A percentile compares a stretch with the other conserved stretches of the same genome.
These are phyloP conservation scores for Sporothrix mexicana DNA, from an alignment of 2,329 filamentous ascomycete genomes.

Conservation along the genomic window DNA sequence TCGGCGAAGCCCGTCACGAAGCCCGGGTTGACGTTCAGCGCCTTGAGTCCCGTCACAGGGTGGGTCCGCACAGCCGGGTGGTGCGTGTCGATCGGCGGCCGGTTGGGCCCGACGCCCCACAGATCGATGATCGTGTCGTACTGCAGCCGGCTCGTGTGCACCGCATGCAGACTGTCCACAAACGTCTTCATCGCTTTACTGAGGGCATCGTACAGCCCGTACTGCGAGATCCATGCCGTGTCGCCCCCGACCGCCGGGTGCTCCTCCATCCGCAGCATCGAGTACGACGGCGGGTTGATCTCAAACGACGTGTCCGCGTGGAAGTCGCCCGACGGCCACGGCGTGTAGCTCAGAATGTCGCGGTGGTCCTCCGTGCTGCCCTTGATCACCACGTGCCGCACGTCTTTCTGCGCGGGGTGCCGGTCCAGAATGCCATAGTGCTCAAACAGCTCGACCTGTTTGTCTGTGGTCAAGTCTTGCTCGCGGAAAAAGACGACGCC, in stretches of 20 bases:
- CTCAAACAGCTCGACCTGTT: conserved; percentile 53
- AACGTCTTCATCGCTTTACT: conserved; percentile 52
- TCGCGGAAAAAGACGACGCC: conserved; percentile 56
- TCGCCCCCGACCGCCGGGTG: conserved; percentile 55
- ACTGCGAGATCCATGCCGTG: conserved; percentile 55
- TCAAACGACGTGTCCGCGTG: conserved; percentile 59
- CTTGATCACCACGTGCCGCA: conserved; percentile 52
- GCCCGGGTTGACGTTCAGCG: conserved; percentile 53
- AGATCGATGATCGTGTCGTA: conserved; percentile 56
- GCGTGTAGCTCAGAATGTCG: conserved; percentile 53
- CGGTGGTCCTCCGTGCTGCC: conserved; percentile 55
- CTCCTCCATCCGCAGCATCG: conserved; percentile 57
- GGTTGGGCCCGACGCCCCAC: conserved; percentile 50
- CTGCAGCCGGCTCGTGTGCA: conserved; percentile 54
- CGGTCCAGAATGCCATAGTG: conserved; percentile 56
- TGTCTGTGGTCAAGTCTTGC: conserved; percentile 53
- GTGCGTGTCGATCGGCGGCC: conserved; percentile 54
- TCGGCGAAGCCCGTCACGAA: conserved; percentile 57
- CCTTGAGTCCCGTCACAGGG: conserved; percentile 54
- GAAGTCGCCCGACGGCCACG: conserved; percentile 54
- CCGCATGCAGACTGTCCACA: conserved; percentile 51
- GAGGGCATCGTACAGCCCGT: conserved; percentile 53
- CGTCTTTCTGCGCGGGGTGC: conserved; percentile 54
- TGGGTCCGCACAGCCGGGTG: conserved; percentile 57
- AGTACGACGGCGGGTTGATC: conserved; percentile 58